phyloP scores from a whole-genome alignment of 805 yeast species.

The Starmerella etchellsii region DNA sequence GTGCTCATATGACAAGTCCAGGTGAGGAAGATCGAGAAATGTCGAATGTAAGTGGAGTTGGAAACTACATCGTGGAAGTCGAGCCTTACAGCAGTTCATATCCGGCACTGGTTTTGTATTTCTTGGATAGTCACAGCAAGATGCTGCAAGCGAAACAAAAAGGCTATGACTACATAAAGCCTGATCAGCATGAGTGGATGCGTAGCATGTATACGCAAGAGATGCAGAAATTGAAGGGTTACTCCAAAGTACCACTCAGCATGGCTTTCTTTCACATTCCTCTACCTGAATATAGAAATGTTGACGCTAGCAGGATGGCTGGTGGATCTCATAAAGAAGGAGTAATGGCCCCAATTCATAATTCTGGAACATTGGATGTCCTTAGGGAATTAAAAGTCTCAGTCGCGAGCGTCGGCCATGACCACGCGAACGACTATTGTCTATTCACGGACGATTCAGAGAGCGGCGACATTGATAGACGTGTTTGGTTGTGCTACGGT shows the following conservation, averaged over 20 bases:
- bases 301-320: constrained; percentile 13
- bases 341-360: constrained; percentile 61
- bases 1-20: constrained; percentile 34
- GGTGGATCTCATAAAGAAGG: constrained; percentile 57
- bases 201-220: constrained; percentile 28
- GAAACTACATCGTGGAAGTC: constrained; percentile 57
- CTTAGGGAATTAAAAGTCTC: constrained; percentile 57
- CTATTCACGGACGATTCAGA: constrained; percentile 32
- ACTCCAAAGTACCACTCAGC: constrained; percentile 39
- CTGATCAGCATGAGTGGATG: constrained; percentile 50
- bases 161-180: constrained; percentile 80
- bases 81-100: constrained; percentile 18
- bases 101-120: constrained; percentile 50
- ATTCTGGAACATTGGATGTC: constrained; percentile 51
- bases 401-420: constrained; percentile 80
- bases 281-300: constrained; percentile 61
- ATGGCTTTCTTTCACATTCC: constrained; percentile 97
- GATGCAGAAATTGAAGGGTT: constrained; percentile 25
- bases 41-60: constrained; percentile 70
- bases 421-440: constrained; percentile 90
- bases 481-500: constrained; percentile 80
- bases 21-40: no score
- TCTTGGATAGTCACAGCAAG: constrained; percentile 68
- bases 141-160: constrained; percentile 45
- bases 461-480: background rate